Conservation (phyloP, 352 stramenopile species). For the Phytophthora niederhauseri region DNA sequence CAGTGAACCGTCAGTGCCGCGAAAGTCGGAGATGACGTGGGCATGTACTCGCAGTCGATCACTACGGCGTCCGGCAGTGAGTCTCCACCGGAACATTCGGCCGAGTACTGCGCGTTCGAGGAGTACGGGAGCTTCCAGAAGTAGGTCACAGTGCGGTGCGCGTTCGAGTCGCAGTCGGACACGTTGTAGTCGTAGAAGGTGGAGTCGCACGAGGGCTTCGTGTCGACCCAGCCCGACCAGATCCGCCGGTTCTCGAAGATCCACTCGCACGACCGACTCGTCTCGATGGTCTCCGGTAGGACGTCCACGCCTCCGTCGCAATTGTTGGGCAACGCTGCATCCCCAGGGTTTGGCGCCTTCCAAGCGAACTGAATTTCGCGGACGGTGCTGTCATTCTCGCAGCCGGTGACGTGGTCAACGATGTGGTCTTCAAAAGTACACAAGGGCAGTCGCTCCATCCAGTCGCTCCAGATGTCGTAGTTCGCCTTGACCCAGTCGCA, state of each 20-base stretch:
- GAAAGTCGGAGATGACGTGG: slow-evolving; percentile 30
- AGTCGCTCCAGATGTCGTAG: slow-evolving; percentile 54
- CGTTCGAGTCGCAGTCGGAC: slow-evolving; percentile 32
- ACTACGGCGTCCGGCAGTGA: slow-evolving; percentile 22
- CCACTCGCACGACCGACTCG: slow-evolving; percentile 58
- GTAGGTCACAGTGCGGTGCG: slow-evolving; percentile 38
- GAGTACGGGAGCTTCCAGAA: slow-evolving; percentile 42
- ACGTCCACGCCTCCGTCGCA: slow-evolving; percentile 45
- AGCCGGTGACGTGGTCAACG: slow-evolving; percentile 33
- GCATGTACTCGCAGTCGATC: slow-evolving; percentile 52
- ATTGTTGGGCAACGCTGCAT: slow-evolving; percentile 40
- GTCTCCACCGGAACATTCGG: slow-evolving; percentile 36
- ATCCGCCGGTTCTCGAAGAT: slow-evolving; percentile 23
- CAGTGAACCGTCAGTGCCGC: slow-evolving; percentile 17
- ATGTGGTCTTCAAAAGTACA: slow-evolving; percentile 44
- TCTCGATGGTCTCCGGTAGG: slow-evolving; percentile 35
- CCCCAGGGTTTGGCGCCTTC: slow-evolving; percentile 41
- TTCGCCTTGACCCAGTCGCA: slow-evolving; percentile 61
- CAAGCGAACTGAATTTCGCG: slow-evolving; percentile 47
- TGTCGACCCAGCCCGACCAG: slow-evolving; percentile 45
- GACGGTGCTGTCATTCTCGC: slow-evolving; percentile 18
- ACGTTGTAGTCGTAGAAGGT: slow-evolving; percentile 54
- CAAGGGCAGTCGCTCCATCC: slow-evolving; percentile 44
- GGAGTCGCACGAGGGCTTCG: slow-evolving; percentile 42
- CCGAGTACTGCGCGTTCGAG: slow-evolving; percentile 22